Evolutionary conservation across 345 rosid genomes (phyloP).

Genomic region (Hirschfeldia incana): DNA sequence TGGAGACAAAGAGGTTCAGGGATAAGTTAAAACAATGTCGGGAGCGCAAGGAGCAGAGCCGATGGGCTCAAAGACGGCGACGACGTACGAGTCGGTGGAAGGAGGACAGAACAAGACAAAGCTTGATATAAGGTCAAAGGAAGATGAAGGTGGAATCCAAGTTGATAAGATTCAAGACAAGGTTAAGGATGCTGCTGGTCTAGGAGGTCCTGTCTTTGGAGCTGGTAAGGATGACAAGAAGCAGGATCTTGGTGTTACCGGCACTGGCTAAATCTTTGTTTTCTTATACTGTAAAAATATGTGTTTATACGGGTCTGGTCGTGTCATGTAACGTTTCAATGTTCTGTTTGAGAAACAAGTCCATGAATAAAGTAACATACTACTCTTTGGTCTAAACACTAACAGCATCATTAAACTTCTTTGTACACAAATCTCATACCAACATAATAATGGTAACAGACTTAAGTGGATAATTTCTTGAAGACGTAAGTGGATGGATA

Average conservation of each 20-base stretch:
- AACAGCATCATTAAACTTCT: too few species aligned
- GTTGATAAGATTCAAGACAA: constrained; percentile 51
- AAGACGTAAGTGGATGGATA: too few species aligned
- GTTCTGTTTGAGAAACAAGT: not conserved
- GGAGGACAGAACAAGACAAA: constrained; percentile 56
- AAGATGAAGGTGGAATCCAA: constrained; percentile 56
- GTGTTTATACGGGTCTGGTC: not conserved
- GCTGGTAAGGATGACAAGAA: constrained; percentile 48
- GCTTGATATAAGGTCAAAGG: constrained; percentile 44
- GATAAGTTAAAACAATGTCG: constrained; percentile 34
- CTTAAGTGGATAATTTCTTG: too few species aligned
- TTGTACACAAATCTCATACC: too few species aligned
- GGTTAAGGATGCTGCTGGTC: constrained; percentile 54
- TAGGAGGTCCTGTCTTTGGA: constrained; percentile 62
- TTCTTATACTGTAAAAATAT: not conserved
- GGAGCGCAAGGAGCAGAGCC: constrained; percentile 76
- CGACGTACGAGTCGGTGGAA: constrained; percentile 49
- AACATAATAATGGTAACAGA: too few species aligned
- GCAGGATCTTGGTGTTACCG: constrained; percentile 57
- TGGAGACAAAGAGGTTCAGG: not conserved
- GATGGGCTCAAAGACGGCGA: constrained; percentile 54
- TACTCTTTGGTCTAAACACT: not conserved
- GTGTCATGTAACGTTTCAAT: not conserved
- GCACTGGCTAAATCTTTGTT: constrained; percentile 43
- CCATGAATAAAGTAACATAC: not conserved